Conservation (phyloP, 768 basidiomycete species). For the Gymnopilus junonius region DNA sequence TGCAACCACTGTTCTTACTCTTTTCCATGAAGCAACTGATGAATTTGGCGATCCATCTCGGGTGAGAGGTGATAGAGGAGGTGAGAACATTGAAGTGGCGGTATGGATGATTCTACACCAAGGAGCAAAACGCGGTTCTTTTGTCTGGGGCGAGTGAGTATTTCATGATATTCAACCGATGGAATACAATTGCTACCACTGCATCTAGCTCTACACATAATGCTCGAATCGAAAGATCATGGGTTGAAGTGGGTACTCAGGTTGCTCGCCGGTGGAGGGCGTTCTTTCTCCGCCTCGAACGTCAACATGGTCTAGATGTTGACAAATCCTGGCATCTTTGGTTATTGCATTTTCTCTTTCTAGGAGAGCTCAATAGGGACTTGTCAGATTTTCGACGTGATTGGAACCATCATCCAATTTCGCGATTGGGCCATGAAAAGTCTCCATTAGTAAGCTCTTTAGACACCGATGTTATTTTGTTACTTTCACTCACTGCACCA, state of each 20-base stretch:
- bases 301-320: conserved; percentile 35
- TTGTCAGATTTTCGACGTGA: too few species aligned
- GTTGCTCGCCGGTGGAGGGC: conserved; percentile 45
- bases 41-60: conserved; percentile 27
- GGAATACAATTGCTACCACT: neutral
- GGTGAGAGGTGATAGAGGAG: conserved; percentile 34
- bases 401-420: too few species aligned
- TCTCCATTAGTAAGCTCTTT: too few species aligned
- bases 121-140: conserved; percentile 21
- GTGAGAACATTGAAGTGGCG: conserved; percentile 29
- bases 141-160: conserved; percentile 40
- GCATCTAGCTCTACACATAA: conserved; percentile 32
- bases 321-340: conserved; percentile 40
- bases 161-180: neutral
- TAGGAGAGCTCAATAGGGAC: too few species aligned
- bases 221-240: conserved; percentile 44
- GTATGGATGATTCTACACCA: conserved; percentile 19
- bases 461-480: too few species aligned
- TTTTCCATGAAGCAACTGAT: conserved; percentile 11
- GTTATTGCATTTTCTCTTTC: conserved; percentile 47
- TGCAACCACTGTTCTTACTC: neutral
- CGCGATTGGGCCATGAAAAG: too few species aligned
- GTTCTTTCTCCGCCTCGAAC: conserved; percentile 43
- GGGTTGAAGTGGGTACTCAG: conserved; percentile 44
- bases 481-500: too few species aligned